Conservation (phyloP, 352 stramenopile species). For the Pythium apleroticum region DNA sequence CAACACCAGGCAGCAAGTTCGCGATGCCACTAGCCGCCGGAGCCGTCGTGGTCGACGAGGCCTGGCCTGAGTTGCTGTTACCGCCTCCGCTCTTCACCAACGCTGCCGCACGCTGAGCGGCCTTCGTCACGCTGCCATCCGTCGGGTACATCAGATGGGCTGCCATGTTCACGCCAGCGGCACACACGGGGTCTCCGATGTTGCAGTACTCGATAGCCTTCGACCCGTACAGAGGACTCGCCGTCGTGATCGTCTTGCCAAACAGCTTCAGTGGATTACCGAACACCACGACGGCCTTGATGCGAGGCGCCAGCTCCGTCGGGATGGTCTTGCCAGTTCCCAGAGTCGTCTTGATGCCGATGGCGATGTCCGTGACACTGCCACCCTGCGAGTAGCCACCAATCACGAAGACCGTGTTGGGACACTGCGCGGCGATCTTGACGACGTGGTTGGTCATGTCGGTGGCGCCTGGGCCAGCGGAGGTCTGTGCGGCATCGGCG, state of each 20-base stretch:
- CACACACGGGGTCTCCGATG: conserved; percentile 17
- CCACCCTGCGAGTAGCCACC: conserved; percentile 22
- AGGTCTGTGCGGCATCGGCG: conserved; percentile 25
- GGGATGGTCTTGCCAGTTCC: conserved; percentile 24
- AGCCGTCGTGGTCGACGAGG: no score
- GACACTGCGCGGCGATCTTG: conserved; percentile 27
- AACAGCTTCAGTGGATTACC: conserved; percentile 5
- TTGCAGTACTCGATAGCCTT: conserved; percentile 20
- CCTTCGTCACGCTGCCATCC: no score
- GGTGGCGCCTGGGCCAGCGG: conserved; percentile 26
- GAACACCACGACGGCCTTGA: conserved; percentile 34
- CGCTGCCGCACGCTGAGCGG: no score
- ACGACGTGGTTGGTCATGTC: conserved; percentile 38
- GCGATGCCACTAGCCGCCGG: no score
- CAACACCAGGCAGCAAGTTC: no score
- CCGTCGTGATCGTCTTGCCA: neutral
- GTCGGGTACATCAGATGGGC: no score
- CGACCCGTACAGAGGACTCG: conserved; percentile 1
- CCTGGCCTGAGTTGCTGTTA: no score
- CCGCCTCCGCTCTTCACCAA: no score
- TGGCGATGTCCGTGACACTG: conserved; percentile 30
- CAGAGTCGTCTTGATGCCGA: conserved; percentile 29
- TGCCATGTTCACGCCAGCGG: conserved; percentile 6
- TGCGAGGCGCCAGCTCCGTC: conserved; percentile 26
- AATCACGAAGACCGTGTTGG: conserved; percentile 19